Evolutionary conservation across 768 basidiomycete genomes (phyloP).

Genomic region (Boletales sp.): DNA sequence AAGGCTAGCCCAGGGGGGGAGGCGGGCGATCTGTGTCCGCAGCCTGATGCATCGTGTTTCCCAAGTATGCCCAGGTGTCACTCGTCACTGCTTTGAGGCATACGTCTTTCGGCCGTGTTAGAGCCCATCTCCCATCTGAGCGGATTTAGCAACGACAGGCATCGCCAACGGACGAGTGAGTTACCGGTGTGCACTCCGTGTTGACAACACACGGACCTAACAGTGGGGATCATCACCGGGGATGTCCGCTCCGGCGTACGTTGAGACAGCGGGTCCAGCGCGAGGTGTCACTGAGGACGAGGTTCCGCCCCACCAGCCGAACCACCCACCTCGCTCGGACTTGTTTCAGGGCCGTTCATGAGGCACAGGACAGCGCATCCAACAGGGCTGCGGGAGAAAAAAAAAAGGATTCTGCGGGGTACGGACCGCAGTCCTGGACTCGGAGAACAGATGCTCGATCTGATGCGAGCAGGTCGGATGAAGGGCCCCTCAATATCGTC

Average conservation of each 20-base stretch:
- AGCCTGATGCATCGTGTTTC: slow-evolving; percentile 20
- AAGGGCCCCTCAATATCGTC: slow-evolving; percentile 26
- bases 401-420: slow-evolving; percentile 47
- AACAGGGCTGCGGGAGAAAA: slow-evolving; percentile 56
- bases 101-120: slow-evolving; percentile 20
- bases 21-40: slow-evolving; percentile 38
- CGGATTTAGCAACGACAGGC: background rate
- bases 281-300: slow-evolving; percentile 13
- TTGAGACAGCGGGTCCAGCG: slow-evolving; percentile 42
- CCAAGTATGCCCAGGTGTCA: slow-evolving; percentile 34
- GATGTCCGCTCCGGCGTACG: slow-evolving; percentile 34
- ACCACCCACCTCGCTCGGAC: slow-evolving; percentile 55
- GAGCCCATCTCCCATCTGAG: background rate
- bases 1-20: slow-evolving; percentile 45
- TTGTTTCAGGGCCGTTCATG: slow-evolving; percentile 49
- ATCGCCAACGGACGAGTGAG: slow-evolving; percentile 11
- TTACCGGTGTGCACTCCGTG: slow-evolving; percentile 1
- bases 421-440: slow-evolving; percentile 32
- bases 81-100: slow-evolving; percentile 7
- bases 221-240: slow-evolving; percentile 6
- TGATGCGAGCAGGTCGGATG: slow-evolving; percentile 40
- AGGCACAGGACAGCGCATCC: slow-evolving; percentile 68
- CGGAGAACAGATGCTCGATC: slow-evolving; percentile 62
- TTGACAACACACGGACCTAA: no score
- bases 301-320: slow-evolving; percentile 47